phyloP scores from a whole-genome alignment of 1,284 basidiomycete species.

The Meira miltonrushii region DNA sequence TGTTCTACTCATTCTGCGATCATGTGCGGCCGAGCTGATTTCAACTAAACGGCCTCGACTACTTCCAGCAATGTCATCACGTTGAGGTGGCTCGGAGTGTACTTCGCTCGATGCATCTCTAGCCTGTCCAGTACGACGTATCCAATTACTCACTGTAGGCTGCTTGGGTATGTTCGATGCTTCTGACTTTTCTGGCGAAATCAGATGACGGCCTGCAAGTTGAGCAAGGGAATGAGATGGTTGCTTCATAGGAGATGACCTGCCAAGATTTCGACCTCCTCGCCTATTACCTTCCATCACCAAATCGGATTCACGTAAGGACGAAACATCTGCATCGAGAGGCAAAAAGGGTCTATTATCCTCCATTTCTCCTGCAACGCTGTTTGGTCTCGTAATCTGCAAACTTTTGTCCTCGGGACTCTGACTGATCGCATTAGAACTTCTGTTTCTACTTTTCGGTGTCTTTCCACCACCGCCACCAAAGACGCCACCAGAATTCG shows the following conservation, averaged over 20 bases:
- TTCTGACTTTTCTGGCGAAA: too few relatives aligned
- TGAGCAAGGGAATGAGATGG: not conserved
- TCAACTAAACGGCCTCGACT: too few relatives aligned
- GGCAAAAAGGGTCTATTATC: too few relatives aligned
- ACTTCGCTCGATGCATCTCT: constrained; percentile 5
- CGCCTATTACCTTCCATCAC: not conserved
- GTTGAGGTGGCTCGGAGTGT: constrained; percentile 4
- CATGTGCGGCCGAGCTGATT: too few relatives aligned
- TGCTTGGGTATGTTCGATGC: not conserved
- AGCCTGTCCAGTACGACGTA: not conserved
- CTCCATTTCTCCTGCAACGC: too few relatives aligned
- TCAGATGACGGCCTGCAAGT: not conserved
- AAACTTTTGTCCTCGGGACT: too few relatives aligned
- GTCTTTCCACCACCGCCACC: too few relatives aligned
- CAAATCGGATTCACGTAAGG: not conserved
- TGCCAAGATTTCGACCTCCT: not conserved
- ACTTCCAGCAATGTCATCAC: not conserved
- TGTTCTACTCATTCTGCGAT: not conserved
- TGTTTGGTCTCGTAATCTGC: too few relatives aligned
- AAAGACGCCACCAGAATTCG: too few relatives aligned
- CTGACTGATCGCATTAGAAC: too few relatives aligned
- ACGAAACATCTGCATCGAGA: not conserved
- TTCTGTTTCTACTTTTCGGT: too few relatives aligned
- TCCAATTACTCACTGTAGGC: not conserved
- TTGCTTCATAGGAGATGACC: not conserved